These are phyloP conservation scores for Boletus bicolor DNA, from an alignment of 768 basidiomycete species.

Conservation along the genomic window DNA sequence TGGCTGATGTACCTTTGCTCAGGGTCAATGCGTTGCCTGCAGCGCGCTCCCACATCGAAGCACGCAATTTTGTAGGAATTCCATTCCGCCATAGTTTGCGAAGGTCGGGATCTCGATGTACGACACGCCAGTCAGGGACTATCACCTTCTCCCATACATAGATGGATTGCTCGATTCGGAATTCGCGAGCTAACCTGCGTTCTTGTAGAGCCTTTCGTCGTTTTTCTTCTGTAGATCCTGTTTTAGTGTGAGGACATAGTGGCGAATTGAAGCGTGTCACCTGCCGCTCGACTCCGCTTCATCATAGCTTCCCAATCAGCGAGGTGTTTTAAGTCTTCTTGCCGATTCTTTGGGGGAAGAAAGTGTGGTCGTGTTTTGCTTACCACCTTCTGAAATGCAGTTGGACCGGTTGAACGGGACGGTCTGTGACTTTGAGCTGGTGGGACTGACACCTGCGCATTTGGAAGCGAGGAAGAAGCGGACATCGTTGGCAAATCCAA, in stretches of 20 bases:
- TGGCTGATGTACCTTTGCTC: slow-evolving; percentile 59
- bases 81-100: slow-evolving; percentile 86
- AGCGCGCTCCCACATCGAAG: slow-evolving; percentile 80
- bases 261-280: slow-evolving; percentile 38
- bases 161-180: slow-evolving; percentile 65
- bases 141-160: slow-evolving; percentile 76
- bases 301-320: slow-evolving; percentile 89
- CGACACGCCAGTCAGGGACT: slow-evolving; percentile 78
- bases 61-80: slow-evolving; percentile 78
- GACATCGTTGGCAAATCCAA: slow-evolving; percentile 26
- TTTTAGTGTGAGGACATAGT: slow-evolving; percentile 2
- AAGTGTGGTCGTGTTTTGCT: slow-evolving; percentile 82
- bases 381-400: slow-evolving; percentile 70
- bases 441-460: slow-evolving; percentile 17
- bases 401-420: slow-evolving; percentile 61
- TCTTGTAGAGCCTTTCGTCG: slow-evolving; percentile 60
- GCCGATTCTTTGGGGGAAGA: slow-evolving; percentile 76
- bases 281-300: slow-evolving; percentile 69
- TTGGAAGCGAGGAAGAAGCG: slow-evolving; percentile 31
- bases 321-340: slow-evolving; percentile 81
- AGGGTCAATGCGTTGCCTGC: slow-evolving; percentile 80
- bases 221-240: slow-evolving; percentile 56
- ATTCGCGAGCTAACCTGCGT: slow-evolving; percentile 61
- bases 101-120: slow-evolving; percentile 60
- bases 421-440: slow-evolving; percentile 35